Base-by-base conservation (phyloP, 2,329 filamentous ascomycete species). In the Penicillium polonicum region DNA sequence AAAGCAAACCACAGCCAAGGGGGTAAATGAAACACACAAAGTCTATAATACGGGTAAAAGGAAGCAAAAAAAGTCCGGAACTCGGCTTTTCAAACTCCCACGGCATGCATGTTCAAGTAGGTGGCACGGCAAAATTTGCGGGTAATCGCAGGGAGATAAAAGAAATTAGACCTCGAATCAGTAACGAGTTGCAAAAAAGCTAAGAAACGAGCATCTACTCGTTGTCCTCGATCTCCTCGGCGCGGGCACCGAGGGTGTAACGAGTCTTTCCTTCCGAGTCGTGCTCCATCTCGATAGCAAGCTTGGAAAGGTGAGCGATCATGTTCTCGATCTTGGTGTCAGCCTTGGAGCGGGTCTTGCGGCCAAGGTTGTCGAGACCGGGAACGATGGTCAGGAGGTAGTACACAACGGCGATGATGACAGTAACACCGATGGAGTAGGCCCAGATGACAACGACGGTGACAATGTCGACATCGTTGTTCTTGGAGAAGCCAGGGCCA, bases 381-480 rank as follows among this genome's bases (percentile, higher is more conserved):
- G 71, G 70, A 60, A 80, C 73, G 63, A 73, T 73, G 67, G 76
- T 78, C 62, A 82, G 74, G 59, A 78, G 67, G 71, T 76, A 80
- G 74, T 82, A 82, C 65, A 80, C 73, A 57, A 81, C 80, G 55
- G 79, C 80, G 63, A 82, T 79, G 69, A 82, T 79, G 65, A 82
- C 76, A 38, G 78, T 81, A 54, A 80, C 79, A 73, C 78, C 79
- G 56, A 82, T 80, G 23, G 80, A 82, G 76, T 81, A 82, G 50
- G 72, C 71, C 80, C 80, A 82, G 70, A 82, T 76, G 56, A 82
- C 77, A 59, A 82, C 79, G 43, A 80, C 78, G 54, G 80, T 82
- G 66, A 82, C 76, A 63, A 88, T 82, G 72, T 85, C 83, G 60
- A 80, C 80, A 72, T 82, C 80, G 63, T 83, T 82, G 70, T 83